Evolutionary conservation across 345 rosid genomes (phyloP).

Genomic region (Kandelia obovata): DNA sequence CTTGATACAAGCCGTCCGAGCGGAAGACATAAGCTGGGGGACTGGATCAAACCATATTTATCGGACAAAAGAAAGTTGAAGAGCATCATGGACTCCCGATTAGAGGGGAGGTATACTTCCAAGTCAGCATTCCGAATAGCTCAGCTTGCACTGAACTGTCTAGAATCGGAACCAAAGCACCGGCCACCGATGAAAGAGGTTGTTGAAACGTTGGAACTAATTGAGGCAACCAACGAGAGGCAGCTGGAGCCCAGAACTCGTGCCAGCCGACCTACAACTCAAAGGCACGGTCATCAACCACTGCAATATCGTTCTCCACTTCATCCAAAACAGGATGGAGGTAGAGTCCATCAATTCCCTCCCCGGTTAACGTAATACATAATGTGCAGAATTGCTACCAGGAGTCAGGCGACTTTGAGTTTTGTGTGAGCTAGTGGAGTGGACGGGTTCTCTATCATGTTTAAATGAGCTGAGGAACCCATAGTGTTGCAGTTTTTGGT

Average conservation of each 20-base stretch:
- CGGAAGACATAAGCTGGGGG: slow-evolving; percentile 58
- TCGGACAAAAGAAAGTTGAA: slow-evolving; percentile 64
- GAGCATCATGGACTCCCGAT: slow-evolving; percentile 58
- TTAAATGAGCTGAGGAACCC: no score
- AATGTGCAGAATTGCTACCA: not conserved
- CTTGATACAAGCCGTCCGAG: slow-evolving; percentile 73
- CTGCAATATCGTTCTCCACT: slow-evolving; percentile 52
- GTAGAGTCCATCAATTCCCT: slow-evolving; percentile 24
- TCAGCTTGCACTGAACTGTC: slow-evolving; percentile 66
- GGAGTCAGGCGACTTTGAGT: not conserved
- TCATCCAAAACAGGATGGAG: slow-evolving; percentile 34
- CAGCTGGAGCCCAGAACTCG: slow-evolving; percentile 49
- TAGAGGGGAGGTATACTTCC: slow-evolving; percentile 77
- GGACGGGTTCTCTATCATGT: no score
- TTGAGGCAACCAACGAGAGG: slow-evolving; percentile 50
- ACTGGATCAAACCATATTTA: slow-evolving; percentile 85
- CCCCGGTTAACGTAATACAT: slow-evolving; percentile 17
- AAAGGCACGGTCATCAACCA: slow-evolving; percentile 35
- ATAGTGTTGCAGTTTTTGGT: no score
- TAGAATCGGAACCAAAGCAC: slow-evolving; percentile 60
- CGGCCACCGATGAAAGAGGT: slow-evolving; percentile 91
- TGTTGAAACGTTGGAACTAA: slow-evolving; percentile 51
- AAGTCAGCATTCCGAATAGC: slow-evolving; percentile 65
- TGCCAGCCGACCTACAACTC: slow-evolving; percentile 26
- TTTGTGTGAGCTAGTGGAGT: not conserved